Evolutionary conservation across 805 yeast species (phyloP), one percentile per base, ranked within the genome.

Genomic region (Pichia phayaonensis): DNA sequence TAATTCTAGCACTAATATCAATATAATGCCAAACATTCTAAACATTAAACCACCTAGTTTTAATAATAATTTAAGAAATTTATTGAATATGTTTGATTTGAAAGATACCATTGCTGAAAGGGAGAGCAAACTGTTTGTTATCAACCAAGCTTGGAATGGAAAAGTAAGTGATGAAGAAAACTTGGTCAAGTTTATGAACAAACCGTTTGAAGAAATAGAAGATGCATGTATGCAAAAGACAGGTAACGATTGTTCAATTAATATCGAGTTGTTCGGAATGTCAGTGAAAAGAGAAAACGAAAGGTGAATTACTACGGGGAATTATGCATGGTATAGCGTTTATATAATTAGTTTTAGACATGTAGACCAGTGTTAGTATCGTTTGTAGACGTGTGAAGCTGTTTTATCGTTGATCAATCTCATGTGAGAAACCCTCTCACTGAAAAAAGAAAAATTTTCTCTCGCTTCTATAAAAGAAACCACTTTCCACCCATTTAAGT

Each of bases 191-290:
- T 69, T 77, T 50, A 66, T 61, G 23, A 58, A 73, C 44, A 72
- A 76, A 52, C 68, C 80, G 13, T 80, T 80, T 62, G 87, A 81
- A 56, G 59, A 80, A 56, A 70, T 81, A 43, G 85, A 81, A 57
- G 85, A 81, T 48, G 68, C 82, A 1, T 75, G 70, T 54, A 76
- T 81, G 0, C 57, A 65, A 8, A 66, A 70, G 51, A 68, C 74
- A 7, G 54, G 69, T 27, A 80, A 80, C 60, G 85, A 81, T 56
- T 72, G 77, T 0, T 75, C 84, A 2, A 61, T 81, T 18, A 76
- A 76, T 50, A 63, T 82, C 48, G 74, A 78, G 18, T 63, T 75
- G 49, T 81, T 81, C 61, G 83, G 77, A 48, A 73, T 80, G 3
- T 70, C 76, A 18, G 60, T 73, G 2, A 81, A 77, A 46, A 67